Conservation (phyloP, 768 basidiomycete species). For the Lanmaoa pseudosensibilis region DNA sequence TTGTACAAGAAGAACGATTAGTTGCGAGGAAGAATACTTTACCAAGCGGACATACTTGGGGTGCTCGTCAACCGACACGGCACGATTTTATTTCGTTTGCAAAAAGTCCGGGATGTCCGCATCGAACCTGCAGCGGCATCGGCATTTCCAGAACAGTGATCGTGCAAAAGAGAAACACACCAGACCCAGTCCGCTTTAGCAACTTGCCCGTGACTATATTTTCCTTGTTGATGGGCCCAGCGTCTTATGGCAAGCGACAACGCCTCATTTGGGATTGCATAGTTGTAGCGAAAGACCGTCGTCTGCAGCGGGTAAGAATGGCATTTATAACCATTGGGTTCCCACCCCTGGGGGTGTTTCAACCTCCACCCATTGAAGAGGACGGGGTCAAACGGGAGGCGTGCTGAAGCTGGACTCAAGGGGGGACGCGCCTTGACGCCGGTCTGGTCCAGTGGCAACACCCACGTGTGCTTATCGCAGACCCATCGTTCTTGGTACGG, state of each 20-base stretch:
- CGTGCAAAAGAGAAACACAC: constrained; percentile 5
- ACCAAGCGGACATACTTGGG: background rate
- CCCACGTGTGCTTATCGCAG: constrained; percentile 34
- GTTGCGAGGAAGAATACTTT: background rate
- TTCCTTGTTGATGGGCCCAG: constrained; percentile 15
- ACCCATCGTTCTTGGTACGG: constrained; percentile 29
- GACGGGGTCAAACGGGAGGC: constrained; percentile 17
- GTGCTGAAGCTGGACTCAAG: constrained; percentile 8
- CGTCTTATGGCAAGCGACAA: background rate
- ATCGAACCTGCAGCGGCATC: constrained; percentile 22
- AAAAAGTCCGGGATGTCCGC: constrained; percentile 16
- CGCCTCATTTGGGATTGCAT: constrained; percentile 15
- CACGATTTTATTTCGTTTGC: background rate
- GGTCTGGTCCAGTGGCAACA: constrained; percentile 28
- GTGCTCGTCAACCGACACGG: background rate
- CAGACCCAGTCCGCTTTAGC: constrained; percentile 18
- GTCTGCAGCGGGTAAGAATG: constrained; percentile 5
- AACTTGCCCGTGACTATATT: background rate
- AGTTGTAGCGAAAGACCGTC: constrained; percentile 30
- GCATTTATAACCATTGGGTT: background rate
- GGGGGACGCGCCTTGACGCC: constrained; percentile 13
- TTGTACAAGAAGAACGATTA: background rate
- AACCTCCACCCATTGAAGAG: constrained; percentile 22
- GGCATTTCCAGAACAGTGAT: no score
- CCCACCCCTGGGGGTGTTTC: accelerated